Conservation (phyloP, 768 basidiomycete genomes). For the Trametes elegans region DNA sequence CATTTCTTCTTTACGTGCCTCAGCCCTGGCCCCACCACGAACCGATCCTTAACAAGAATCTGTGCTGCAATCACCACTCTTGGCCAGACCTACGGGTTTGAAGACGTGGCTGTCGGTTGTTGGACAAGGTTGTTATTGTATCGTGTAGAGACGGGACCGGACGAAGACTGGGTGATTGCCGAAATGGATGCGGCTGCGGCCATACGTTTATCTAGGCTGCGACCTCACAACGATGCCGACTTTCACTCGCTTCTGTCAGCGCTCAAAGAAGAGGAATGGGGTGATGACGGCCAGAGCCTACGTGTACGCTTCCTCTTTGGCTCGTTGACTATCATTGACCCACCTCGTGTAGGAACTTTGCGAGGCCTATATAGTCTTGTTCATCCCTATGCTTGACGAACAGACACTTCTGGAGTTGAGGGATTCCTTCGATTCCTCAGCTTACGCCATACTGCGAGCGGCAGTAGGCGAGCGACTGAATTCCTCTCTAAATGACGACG, state of each 20-base stretch:
- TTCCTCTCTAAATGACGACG: not conserved
- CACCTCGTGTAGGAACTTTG: conserved; percentile 22
- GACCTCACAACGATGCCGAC: conserved; percentile 1
- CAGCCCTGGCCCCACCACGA: conserved; percentile 34
- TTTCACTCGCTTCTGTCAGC: conserved; percentile 33
- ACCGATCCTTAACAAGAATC: conserved; percentile 40
- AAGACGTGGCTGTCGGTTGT: not conserved
- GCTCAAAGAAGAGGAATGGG: conserved; percentile 40
- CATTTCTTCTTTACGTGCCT: conserved; percentile 41
- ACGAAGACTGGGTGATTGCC: conserved; percentile 35
- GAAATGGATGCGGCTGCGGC: conserved; percentile 23
- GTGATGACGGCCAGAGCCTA: conserved; percentile 22
- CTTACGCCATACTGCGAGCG: no score
- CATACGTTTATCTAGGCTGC: not conserved
- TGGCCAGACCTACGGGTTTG: not conserved
- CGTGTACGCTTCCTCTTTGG: conserved; percentile 5
- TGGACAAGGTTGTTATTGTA: conserved; percentile 28
- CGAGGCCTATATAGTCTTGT: conserved; percentile 31
- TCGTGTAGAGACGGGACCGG: conserved; percentile 44
- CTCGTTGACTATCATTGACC: not conserved
- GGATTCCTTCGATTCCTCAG: no score
- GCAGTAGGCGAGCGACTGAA: no score
- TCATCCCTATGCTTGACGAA: conserved; percentile 31
- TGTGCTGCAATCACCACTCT: conserved; percentile 25
- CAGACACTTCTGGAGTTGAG: conserved; percentile 21